phyloP scores from a whole-genome alignment of 2,329 filamentous ascomycete species.

The Penicillium psychrosexuale region DNA sequence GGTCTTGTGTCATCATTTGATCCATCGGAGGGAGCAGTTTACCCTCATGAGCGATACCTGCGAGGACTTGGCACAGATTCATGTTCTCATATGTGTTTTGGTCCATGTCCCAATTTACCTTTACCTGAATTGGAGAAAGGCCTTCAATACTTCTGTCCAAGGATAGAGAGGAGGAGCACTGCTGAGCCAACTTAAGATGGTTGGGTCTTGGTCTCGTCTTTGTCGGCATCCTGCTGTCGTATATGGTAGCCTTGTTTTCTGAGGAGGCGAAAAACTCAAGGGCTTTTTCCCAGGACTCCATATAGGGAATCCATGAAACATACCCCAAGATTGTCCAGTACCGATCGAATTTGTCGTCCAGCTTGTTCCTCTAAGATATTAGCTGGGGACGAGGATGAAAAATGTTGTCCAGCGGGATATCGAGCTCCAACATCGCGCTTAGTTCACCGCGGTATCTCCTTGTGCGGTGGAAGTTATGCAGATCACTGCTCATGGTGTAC shows the following conservation, averaged over 20 bases:
- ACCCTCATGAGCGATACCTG: not conserved
- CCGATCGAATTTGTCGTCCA: not conserved
- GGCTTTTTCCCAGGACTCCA: not conserved
- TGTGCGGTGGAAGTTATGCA: not conserved
- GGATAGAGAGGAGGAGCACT: not conserved
- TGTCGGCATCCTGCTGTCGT: not conserved
- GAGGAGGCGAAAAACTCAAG: not conserved
- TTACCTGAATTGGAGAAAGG: not conserved
- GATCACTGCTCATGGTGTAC: not conserved
- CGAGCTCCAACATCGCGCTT: not conserved
- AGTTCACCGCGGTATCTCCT: not conserved
- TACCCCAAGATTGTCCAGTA: not conserved
- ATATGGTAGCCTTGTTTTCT: not conserved
- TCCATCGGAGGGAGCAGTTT: not conserved
- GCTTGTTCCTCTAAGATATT: not conserved
- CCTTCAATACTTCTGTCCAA: accelerated
- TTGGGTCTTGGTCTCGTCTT: not conserved
- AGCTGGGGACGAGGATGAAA: not conserved
- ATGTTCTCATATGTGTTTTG: not conserved
- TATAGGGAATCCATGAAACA: not conserved
- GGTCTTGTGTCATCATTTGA: not conserved
- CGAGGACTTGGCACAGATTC: not conserved
- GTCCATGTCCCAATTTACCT: not conserved
- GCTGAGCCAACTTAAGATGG: not conserved
- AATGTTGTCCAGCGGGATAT: not conserved